These are phyloP conservation scores for Sporothrix variecibatus DNA, from an alignment of 2,329 filamentous ascomycete species.

Conservation along the genomic window DNA sequence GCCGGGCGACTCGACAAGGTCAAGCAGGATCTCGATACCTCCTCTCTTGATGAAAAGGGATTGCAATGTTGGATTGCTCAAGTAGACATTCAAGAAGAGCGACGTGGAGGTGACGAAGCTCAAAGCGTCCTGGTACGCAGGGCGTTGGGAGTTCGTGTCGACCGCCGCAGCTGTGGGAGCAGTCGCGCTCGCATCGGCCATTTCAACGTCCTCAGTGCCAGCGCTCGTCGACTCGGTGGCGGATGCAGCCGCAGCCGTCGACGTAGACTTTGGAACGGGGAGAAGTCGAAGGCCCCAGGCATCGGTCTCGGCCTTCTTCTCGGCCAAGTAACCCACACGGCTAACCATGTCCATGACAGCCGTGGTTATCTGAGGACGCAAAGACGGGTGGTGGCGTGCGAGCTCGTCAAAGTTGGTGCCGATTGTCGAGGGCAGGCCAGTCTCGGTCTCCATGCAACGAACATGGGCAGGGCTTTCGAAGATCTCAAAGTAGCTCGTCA, in stretches of 20 bases:
- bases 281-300: conserved; percentile 81
- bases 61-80: conserved; percentile 73
- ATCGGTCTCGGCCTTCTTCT: conserved; percentile 65
- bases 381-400: conserved; percentile 83
- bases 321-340: conserved; percentile 73
- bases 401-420: conserved; percentile 91
- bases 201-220: conserved; percentile 61
- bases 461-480: conserved; percentile 92
- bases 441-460: conserved; percentile 74
- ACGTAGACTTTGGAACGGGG: conserved; percentile 45
- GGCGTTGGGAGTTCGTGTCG: conserved; percentile 24
- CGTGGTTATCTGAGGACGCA: conserved; percentile 78
- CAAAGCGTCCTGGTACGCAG: conserved; percentile 48
- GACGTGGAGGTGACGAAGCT: conserved; percentile 75
- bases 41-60: conserved; percentile 73
- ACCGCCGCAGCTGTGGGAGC: background rate
- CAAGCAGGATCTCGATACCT: conserved; percentile 80
- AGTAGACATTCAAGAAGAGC: conserved; percentile 74
- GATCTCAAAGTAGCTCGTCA: conserved; percentile 91
- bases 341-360: conserved; percentile 89
- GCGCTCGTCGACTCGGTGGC: conserved; percentile 16
- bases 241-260: conserved; percentile 32
- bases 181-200: conserved; percentile 55
- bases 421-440: conserved; percentile 68
- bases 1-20: conserved; percentile 80